Base-by-base conservation (phyloP, 139 green algal genomes). In the Spirogloea muscicola region DNA sequence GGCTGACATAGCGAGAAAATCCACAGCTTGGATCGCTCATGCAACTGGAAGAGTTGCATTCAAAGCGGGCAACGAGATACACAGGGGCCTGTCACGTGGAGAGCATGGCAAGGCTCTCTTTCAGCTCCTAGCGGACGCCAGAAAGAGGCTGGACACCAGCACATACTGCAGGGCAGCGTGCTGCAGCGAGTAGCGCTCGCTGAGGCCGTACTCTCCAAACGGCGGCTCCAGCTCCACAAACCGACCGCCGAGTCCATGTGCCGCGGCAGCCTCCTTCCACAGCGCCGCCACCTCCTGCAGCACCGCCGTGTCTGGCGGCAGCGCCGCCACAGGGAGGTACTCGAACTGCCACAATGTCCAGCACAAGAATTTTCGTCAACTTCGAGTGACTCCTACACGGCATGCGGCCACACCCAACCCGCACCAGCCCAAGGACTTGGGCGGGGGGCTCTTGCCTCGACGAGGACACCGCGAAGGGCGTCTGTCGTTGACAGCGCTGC, bases 111-210 rank as follows among this genome's bases (percentile, higher is more conserved):
- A n/a, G n/a, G n/a, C n/a, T n/a, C n/a, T n/a, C n/a, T n/a, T n/a
- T n/a, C n/a, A n/a, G n/a, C n/a, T n/a, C n/a, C n/a, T n/a, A n/a
- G n/a, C n/a, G n/a, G 70, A 36, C 3, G 59, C 70, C 59, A 79
- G 59, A 3, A 79, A 27, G 40, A 75, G 70, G 3, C 29, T 37
- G 3, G 59, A 79, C 1, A 79, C n/a, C 13, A 79, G 70, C 4
- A 79, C 70, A 29, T 64, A 79, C 70, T 79, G 70, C n/a, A 79
- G 60, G 3, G 70, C 70, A 9, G n/a, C 75, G 43, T 79, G 70
- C 5, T 76, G 70, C 37, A 34, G 58, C n/a, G 58, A 58, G 58
- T 77, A 79, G 13, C 16, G 2, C 16, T 77, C 70, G 3, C 59
- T 42, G 2, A 79, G 48, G 3, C 63, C 67, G n/a, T 65, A 79